These are phyloP conservation scores for Corchorus olitorius DNA, from an alignment of 345 rosid genomes.

Conservation along the genomic window DNA sequence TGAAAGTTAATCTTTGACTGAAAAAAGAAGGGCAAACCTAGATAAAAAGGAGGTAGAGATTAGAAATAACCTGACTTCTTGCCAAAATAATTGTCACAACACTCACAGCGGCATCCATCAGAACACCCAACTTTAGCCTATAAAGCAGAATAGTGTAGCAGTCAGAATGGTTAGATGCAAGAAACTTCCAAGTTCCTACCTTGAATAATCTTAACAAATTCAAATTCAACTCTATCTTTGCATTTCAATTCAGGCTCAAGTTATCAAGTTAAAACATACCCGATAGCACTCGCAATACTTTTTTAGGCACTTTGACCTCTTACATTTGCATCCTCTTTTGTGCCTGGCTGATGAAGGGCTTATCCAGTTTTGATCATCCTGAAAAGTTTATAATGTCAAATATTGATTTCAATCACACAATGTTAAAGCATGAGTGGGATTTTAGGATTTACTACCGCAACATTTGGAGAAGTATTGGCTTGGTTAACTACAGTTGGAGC, in stretches of 20 bases:
- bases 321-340: conserved; percentile 58
- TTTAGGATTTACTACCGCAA: conserved; percentile 22
- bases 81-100: conserved; percentile 42
- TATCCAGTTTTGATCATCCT: conserved; percentile 33
- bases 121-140: conserved; percentile 53
- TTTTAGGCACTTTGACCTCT: conserved; percentile 49
- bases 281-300: conserved; percentile 57
- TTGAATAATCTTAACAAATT: not conserved
- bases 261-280: conserved; percentile 29
- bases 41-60: not conserved
- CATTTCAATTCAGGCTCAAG: not conserved
- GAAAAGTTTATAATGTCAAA: conserved; percentile 24
- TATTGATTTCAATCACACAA: not conserved
- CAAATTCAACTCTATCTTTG: not conserved
- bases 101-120: conserved; percentile 47
- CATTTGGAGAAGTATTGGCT: conserved; percentile 22
- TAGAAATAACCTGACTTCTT: conserved; percentile 33
- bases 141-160: not conserved
- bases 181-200: not conserved
- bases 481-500: conserved; percentile 41
- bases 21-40: not conserved
- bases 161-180: not conserved
- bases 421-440: not conserved
- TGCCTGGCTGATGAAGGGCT: conserved; percentile 45
- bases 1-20: not conserved